Conservation (phyloP, 164 flowering plant species). For the Tetrastigma voinierianum region DNA sequence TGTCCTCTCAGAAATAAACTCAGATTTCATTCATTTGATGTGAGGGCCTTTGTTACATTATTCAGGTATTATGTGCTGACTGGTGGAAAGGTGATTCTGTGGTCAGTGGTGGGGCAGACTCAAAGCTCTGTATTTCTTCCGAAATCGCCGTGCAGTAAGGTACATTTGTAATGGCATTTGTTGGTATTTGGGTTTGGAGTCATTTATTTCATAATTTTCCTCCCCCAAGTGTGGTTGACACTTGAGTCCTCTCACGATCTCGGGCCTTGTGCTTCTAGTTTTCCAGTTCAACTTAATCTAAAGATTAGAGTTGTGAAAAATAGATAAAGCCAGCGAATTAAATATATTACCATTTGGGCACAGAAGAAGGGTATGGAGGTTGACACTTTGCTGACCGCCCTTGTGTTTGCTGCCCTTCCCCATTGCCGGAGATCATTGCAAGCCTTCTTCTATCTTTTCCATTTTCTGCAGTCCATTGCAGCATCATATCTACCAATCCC, state of each 20-base stretch:
- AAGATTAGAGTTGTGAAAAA: too few relatives aligned
- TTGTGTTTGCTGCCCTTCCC: too few relatives aligned
- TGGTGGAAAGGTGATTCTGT: constrained; percentile 93
- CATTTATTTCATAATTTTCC: background rate
- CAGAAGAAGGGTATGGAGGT: too few relatives aligned
- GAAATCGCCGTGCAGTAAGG: constrained; percentile 46
- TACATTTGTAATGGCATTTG: constrained; percentile 8
- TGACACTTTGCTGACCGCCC: too few relatives aligned
- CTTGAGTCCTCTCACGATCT: background rate
- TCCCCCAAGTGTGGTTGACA: background rate
- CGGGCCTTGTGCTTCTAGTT: background rate
- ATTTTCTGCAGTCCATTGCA: too few relatives aligned
- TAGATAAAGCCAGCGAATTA: too few relatives aligned
- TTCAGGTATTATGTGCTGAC: constrained; percentile 85
- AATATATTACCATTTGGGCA: too few relatives aligned
- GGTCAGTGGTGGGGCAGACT: constrained; percentile 87
- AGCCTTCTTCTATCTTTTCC: too few relatives aligned
- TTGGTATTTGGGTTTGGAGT: background rate
- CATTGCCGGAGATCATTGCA: too few relatives aligned
- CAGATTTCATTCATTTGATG: background rate
- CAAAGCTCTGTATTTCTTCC: constrained; percentile 76
- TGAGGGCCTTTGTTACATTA: constrained; percentile 4
- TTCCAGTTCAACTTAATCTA: background rate
- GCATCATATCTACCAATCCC: too few relatives aligned
- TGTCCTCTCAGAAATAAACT: background rate